phyloP scores from a whole-genome alignment of 129 eudicot species.

The carrot (Daucus carota) region DH1_v3.0 NC_030381.2:26341501-26342000 shows the following conservation, averaged over 20 bases:
- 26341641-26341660: conserved; percentile 38
- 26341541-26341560: conserved; percentile 38
- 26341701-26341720: not conserved
- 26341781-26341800: not conserved
- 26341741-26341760: not conserved
- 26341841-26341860: not conserved
- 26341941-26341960: not conserved
- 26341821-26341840: not conserved
- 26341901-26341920: not conserved
- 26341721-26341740: not conserved
- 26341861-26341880: not conserved
- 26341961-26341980: not conserved
- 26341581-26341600: conserved; percentile 28
- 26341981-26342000: not conserved
- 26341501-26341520: conserved; percentile 47
- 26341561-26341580: conserved; percentile 47
- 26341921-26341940: not conserved
- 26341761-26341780: not conserved
- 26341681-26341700: conserved; percentile 22
- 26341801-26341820: not conserved
- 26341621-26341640: conserved; percentile 24
- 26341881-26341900: not conserved
- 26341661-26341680: conserved; percentile 16
- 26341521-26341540: conserved; percentile 47
- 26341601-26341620: conserved; percentile 23